These are phyloP conservation scores for Yamadazyma spencermartinsiae DNA, from an alignment of 1,139 yeast species.

Conservation along the genomic window DNA sequence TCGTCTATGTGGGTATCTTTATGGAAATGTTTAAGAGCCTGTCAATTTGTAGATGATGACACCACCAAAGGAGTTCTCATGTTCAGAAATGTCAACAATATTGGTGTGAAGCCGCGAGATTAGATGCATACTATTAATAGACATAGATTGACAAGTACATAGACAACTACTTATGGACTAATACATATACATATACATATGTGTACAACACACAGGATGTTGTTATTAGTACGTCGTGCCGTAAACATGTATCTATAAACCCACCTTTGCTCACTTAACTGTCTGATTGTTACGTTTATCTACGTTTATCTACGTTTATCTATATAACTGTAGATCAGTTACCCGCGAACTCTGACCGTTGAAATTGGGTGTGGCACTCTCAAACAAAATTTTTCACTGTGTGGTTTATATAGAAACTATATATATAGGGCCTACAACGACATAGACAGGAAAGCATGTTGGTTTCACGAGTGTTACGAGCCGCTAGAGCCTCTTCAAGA, in stretches of 20 bases:
- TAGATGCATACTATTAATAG: constrained; percentile 12
- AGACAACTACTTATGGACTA: not conserved
- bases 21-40: constrained; percentile 69
- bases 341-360: too few relatives aligned
- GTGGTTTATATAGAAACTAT: not conserved
- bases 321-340: too few relatives aligned
- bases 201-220: too few relatives aligned
- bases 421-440: not conserved
- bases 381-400: constrained; percentile 2
- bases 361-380: too few relatives aligned
- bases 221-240: too few relatives aligned
- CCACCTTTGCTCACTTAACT: too few relatives aligned
- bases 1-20: constrained; percentile 73
- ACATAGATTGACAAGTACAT: not conserved
- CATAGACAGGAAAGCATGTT: not conserved
- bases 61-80: constrained; percentile 61
- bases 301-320: too few relatives aligned
- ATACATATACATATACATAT: too few relatives aligned
- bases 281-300: too few relatives aligned
- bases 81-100: constrained; percentile 69
- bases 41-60: constrained; percentile 84
- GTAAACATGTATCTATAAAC: too few relatives aligned
- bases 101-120: constrained; percentile 35
- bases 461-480: not conserved
- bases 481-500: not conserved